Base-by-base conservation (phyloP, 2,329 filamentous ascomycete species). In the Microdochium trichocladiopsis region DNA sequence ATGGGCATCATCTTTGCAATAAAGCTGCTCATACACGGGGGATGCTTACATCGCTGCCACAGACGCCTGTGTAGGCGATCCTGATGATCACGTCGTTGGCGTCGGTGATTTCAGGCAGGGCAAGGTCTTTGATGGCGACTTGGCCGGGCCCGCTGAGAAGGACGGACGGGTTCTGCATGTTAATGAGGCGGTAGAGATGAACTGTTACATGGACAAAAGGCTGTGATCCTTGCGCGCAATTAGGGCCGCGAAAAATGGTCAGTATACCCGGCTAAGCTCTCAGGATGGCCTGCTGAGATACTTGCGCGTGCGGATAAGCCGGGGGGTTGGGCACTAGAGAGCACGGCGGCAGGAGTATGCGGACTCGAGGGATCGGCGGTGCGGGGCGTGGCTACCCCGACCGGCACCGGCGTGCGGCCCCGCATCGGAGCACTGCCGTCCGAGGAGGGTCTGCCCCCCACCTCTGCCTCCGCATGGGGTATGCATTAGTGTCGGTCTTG, bases 11-110 rank as follows among this genome's bases (percentile, higher is more conserved):
- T n/a, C n/a, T n/a, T n/a, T n/a, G n/a, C n/a, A n/a, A n/a, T n/a
- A n/a, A n/a, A n/a, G n/a, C n/a, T n/a, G n/a, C n/a, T n/a, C n/a
- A n/a, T n/a, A 12, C 36, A 12, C 9, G 10, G n/a, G n/a, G 6
- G 36, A 41, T 18, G 9, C 36, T 41, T 18, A 41, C 36, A 71
- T 95, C 90, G 54, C 86, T 90, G 52, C 90, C 90, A 74, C 90
- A 95, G 71, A 95, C 94, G 60, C 90, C 90, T 2, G 90, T 95
- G 76, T 86, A 93, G 73, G 87, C 87, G 60, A 93, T 79, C 64
- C 87, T 84, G 57, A 95, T 84, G 61, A 93, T 79, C 58, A 95
- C 90, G 68, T 93, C 86, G 74, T 91, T 79, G 21, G 82, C 78
- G 51, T 76, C 75, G 56, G 79, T 69, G 60, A 94, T 73, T 53